Base-by-base conservation (phyloP, 1,284 basidiomycete species). In the Ustilago loliicola region DNA sequence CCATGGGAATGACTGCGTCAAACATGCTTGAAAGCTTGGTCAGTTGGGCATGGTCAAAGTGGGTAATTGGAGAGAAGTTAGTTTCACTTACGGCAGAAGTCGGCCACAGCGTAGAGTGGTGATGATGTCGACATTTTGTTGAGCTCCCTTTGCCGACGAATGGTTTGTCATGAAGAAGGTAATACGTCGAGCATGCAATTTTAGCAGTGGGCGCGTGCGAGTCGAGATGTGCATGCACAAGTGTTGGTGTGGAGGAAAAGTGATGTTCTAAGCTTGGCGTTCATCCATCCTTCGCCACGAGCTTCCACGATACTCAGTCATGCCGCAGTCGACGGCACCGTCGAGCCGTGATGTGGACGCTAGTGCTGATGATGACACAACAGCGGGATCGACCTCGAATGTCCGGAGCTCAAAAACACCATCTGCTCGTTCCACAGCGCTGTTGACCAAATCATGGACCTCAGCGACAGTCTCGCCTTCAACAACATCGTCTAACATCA, bases 1-100 rank as follows among this genome's bases (percentile, higher is more conserved):
- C 83, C 77, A 86, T 85, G 0, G 84, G 84, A 17, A 86, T 84
- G 36, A 86, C 82, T 83, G 57, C n/a, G 32, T 15, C 11, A 15
- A 38, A 5, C 2, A 19, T 59, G 25, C 6, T n/a, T 21, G 21
- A 50, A 40, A 45, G 48, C 30, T 42, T 11, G 23, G 2, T 34
- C 23, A 23, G 23, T 50, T n/a, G n/a, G n/a, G 25, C 3, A 15
- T 45, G 13, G n/a, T 4, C 13, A 32, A 11, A 7, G 23, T 9
- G 17, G 3, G 23, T 8, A 7, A 10, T 17, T 36, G 54, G 6
- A 15, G 15, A 6, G 8, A 27, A 6, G 9, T 3, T 4, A 23
- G 9, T 19, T 19, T 19, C 36, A 78, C 79, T 60, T 32, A 82
- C 80, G 68, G 64, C 81, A 83, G 52, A 83, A 83, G 69, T 83